Base-by-base conservation (phyloP, 306 rosid species). In the Acacia acuminata region DNA sequence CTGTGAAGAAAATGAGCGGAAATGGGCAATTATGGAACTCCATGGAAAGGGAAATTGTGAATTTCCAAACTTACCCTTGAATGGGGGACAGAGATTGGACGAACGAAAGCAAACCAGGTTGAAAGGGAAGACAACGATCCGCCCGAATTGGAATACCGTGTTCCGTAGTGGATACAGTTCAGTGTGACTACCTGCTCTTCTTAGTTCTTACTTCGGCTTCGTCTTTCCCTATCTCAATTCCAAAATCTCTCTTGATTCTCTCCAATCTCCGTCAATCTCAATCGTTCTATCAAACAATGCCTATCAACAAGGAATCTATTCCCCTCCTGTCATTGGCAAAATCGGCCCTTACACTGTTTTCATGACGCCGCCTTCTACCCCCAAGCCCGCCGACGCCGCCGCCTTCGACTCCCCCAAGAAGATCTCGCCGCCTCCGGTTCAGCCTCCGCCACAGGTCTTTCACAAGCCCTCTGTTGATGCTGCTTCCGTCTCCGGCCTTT, bases 291-390 rank as follows among this genome's bases (percentile, higher is more conserved):
- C 63, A 76, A 44, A 14, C 86, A 91, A 94, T 96, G 99, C 82
- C 92, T 48, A 42, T 86, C 89, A 92, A 90, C 86, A 71, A 80
- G 44, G 97, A 92, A 83, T 87, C 97, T 25, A 87, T 94, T 34
- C 98, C 99, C 97, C 98, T 0, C 99, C 99, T 0, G 79, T 91
- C 63, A 96, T 94, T 76, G 97, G 99, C 4, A 96, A 96, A 88
- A 96, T 96, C 43, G 99, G 99, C 0, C 99, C 99, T 27, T 96
- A 96, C 91, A 94, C 99, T 9, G 99, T 96, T 12, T 96, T 96
- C 90, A 88, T 92, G 93, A 96, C 99, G 55, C 99, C 99, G 9
- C 97, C 99, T 22, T 80, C 99, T 32, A 91, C 98, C 0, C 94
- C 98, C 1, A 86, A 86, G 40, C 94, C 97, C 38, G 20, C 89